A percentile compares a stretch with the other conserved stretches of the same genome.
Conservation (phyloP, 306 rosid species). For the Casuarina equisetifolia region DNA sequence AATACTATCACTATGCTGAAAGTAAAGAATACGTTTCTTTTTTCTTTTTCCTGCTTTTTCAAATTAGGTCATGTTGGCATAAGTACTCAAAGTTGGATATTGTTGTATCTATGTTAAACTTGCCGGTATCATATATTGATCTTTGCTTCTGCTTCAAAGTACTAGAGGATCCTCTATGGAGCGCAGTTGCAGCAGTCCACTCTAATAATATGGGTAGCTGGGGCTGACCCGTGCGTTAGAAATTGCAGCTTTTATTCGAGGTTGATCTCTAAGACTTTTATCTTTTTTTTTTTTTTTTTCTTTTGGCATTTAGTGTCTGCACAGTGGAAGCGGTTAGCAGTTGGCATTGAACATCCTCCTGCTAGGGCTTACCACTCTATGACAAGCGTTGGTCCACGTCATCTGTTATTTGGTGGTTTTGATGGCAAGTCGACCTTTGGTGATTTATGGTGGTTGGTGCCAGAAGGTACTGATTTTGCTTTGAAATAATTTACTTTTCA, state of each 20-base stretch:
- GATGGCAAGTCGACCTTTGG: conserved; percentile 93
- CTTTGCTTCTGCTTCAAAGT: not conserved
- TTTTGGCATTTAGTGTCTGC: conserved; percentile 62
- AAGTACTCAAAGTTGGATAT: not conserved
- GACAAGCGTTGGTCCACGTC: conserved; percentile 67
- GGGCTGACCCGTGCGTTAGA: not conserved
- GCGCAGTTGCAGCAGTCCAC: not conserved
- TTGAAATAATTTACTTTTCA: conserved; percentile 18
- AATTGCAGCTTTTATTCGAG: conserved; percentile 11
- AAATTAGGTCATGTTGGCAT: not conserved
- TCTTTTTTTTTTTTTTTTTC: not conserved
- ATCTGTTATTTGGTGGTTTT: conserved; percentile 88
- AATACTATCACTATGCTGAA: no score
- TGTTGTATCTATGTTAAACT: not conserved
- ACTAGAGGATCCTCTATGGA: not conserved
- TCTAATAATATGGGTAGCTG: not conserved
- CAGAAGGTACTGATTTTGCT: conserved; percentile 63
- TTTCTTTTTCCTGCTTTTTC: no score
- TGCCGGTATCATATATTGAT: not conserved
- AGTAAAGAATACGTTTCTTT: no score
- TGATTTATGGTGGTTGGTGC: conserved; percentile 95
- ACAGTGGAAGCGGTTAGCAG: conserved; percentile 88
- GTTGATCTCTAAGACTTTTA: conserved; percentile 12
- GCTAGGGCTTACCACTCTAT: conserved; percentile 99
- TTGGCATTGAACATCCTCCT: conserved; percentile 83